Evolutionary conservation across 768 basidiomycete genomes (phyloP), one percentile per base, ranked within the genome.

Genomic region (Naganishia randhawae): DNA sequence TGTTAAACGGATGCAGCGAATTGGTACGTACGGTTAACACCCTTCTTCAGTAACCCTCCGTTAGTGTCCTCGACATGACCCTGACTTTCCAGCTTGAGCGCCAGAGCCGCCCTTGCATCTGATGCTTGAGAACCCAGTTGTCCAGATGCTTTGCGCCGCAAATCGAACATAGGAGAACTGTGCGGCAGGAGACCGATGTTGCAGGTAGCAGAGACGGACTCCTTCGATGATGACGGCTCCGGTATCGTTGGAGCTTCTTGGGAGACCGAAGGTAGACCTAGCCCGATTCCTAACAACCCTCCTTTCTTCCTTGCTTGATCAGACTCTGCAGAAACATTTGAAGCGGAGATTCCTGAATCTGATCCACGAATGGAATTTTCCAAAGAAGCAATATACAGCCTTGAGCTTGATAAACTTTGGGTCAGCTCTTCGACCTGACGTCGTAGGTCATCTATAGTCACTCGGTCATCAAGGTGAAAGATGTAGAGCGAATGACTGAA

Each of bases 111-210:
- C 27, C 57, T 39, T 3, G 57, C 57, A 42, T 61, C 57, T 25
- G 57, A 39, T 13, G 57, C 57, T 41, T 61, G 57, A 33, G 57
- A 61, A 7, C 57, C 57, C 2, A 61, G 37, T 22, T 61, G 57
- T 33, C 57, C 57, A 9, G 57, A 61, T 1, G 57, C 57, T 22
- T 61, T 61, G 22, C 57, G 57, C 14, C 57, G 57, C 37, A 61
- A 22, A 29, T 61, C 57, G 17, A 61, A 61, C 57, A 61, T 61
- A 2, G 57, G 57, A 13, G 37, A 41, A 29, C 57, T 61, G 39
- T 61, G 57, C 8, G 57, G 57, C 39, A 61, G 37, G 41, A 29
- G 57, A 25, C 19, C 57, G 3, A n/a, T 61, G 17, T 22, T 42
- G 22, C 4, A 7, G 16, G 27, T 61, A 25, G 22, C 19, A 7